phyloP scores from a whole-genome alignment of 1,139 yeast genomes.

The Geotrichum candidum region DNA sequence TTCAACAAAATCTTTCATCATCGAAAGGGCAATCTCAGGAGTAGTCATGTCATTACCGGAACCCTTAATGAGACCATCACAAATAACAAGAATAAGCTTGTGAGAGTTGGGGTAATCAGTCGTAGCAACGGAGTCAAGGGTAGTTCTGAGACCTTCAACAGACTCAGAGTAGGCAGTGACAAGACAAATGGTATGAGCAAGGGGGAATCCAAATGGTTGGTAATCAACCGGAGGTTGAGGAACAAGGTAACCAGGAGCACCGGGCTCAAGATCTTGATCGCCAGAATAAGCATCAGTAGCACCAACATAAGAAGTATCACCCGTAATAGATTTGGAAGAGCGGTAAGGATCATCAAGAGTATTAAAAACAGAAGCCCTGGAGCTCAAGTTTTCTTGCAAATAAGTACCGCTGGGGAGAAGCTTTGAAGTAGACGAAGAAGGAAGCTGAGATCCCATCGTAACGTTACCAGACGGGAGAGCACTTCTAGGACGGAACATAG shows the following conservation, averaged over 20 bases:
- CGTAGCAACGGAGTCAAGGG: constrained; percentile 84
- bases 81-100: constrained; percentile 71
- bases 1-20: constrained; percentile 79
- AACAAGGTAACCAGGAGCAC: constrained; percentile 60
- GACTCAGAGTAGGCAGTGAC: constrained; percentile 96
- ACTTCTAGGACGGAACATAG: constrained; percentile 23
- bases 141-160: constrained; percentile 74
- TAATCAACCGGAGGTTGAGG: constrained; percentile 89
- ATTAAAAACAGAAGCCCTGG: constrained; percentile 26
- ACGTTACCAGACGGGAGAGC: constrained; percentile 22
- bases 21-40: constrained; percentile 77
- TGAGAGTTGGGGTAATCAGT: constrained; percentile 95
- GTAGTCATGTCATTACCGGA: constrained; percentile 82
- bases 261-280: constrained; percentile 18
- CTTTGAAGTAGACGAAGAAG: constrained; percentile 33
- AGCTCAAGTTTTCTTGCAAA: constrained; percentile 25
- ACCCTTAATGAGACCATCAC: constrained; percentile 94
- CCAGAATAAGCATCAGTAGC: constrained; percentile 17
- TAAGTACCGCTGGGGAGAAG: constrained; percentile 34
- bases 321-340: constrained; percentile 22
- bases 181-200: constrained; percentile 74
- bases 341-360: constrained; percentile 23
- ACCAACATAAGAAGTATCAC: constrained; percentile 30
- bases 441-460: constrained; percentile 37
- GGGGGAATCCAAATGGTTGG: constrained; percentile 83